These are phyloP conservation scores for Dothiorella sarmentorum DNA, from an alignment of 2,329 filamentous ascomycete genomes.

Conservation along the genomic window DNA sequence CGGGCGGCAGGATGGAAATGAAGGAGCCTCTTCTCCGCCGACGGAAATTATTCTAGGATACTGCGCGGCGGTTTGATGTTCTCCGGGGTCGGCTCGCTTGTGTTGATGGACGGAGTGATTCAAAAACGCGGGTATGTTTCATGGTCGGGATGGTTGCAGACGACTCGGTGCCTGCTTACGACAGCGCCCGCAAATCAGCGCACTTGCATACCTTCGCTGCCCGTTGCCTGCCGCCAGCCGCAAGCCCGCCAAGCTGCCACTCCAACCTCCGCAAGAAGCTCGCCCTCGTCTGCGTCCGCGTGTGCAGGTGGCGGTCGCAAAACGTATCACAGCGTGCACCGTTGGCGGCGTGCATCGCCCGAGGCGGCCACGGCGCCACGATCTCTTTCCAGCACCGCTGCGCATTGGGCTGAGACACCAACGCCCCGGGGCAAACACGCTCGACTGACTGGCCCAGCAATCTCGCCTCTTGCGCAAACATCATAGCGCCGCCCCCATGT, in stretches of 20 bases:
- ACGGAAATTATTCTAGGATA: slow-evolving; percentile 19
- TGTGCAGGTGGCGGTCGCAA: slow-evolving; percentile 16
- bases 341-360: slow-evolving; percentile 7
- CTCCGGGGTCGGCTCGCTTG: slow-evolving; percentile 17
- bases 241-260: slow-evolving; percentile 3
- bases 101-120: slow-evolving; percentile 11
- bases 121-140: slow-evolving; percentile 16
- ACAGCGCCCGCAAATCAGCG: slow-evolving; percentile 3
- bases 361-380: slow-evolving; percentile 7
- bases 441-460: slow-evolving; percentile 15
- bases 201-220: too few relatives aligned
- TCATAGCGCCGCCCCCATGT: slow-evolving; percentile 15
- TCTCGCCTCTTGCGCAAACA: slow-evolving; percentile 14
- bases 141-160: slow-evolving; percentile 16
- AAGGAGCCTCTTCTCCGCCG: slow-evolving; percentile 20
- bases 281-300: slow-evolving; percentile 7
- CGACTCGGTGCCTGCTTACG: slow-evolving; percentile 13
- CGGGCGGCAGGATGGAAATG: slow-evolving; percentile 18
- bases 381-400: slow-evolving; percentile 9
- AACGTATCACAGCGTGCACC: slow-evolving; percentile 7
- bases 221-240: not conserved
- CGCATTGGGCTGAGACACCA: slow-evolving; percentile 11
- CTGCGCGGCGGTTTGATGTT: slow-evolving; percentile 18
- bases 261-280: slow-evolving; percentile 6
- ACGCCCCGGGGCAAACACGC: slow-evolving; percentile 6